Evolutionary conservation across 768 basidiomycete genomes (phyloP), one percentile per base, ranked within the genome.

Genomic region (Sporobolomyces pararoseus): DNA sequence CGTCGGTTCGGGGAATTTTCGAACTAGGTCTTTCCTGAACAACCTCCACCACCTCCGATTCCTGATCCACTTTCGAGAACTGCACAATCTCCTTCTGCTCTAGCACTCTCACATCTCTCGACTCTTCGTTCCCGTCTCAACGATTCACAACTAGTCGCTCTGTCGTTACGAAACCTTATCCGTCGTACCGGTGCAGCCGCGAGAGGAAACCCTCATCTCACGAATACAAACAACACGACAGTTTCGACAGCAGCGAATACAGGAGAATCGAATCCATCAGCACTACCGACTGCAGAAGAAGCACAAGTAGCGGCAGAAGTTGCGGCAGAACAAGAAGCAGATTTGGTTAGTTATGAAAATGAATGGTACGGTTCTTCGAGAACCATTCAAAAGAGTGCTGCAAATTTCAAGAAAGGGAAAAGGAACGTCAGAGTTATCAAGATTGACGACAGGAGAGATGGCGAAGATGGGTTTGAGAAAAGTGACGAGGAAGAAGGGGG

Each of bases 141-240:
- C 65, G 66, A 74, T 59, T 65, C 63, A 3, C 68, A 74, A 35
- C 73, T 70, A 65, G 73, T 74, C 59, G 65, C 65, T 19, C 47
- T 57, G 9, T 52, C 52, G 0, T 47, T 74, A 21, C 73, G 73
- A 1, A 74, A 74, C 66, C 53, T 74, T 6, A 70, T 74, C 29
- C 68, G 69, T 0, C 51, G 69, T 3, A 70, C 68, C 7, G 37
- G 55, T 1, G 64, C 64, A 7, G n/a, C 58, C 13, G 66, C 49
- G 7, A 39, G 42, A 2, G 51, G 50, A 23, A 6, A 31, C 21
- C n/a, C n/a, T n/a, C n/a, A n/a, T n/a, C n/a, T n/a, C n/a, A n/a
- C n/a, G n/a, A n/a, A n/a, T n/a, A 29, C 19, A 23, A 23, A 27
- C 34, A 2, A 44, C 2, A 4, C 27, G 1, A n/a, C 44, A 12